phyloP scores from a whole-genome alignment of 2,329 filamentous ascomycete species.

The Alternaria consortialis region DNA sequence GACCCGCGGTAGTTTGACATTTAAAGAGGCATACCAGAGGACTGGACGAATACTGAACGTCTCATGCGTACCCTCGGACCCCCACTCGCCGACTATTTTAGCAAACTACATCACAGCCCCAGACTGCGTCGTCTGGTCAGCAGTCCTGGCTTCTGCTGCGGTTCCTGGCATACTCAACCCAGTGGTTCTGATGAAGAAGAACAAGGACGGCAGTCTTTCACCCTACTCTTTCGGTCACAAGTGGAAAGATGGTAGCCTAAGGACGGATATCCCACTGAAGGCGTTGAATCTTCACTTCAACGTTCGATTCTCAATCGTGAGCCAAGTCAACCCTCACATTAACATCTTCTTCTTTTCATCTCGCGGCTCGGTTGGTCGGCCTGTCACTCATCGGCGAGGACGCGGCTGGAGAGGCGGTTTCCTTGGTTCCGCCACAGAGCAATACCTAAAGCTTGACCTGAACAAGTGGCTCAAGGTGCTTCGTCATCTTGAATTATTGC shows the following conservation, averaged over 20 bases:
- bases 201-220: constrained; percentile 74
- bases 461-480: constrained; percentile 98
- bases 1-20: constrained; percentile 88
- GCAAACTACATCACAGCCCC: constrained; percentile 95
- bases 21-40: constrained; percentile 90
- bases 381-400: constrained; percentile 91
- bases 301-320: constrained; percentile 94
- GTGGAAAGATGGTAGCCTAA: constrained; percentile 96
- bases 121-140: constrained; percentile 98
- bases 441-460: constrained; percentile 94
- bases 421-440: constrained; percentile 88
- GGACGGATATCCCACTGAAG: constrained; percentile 95
- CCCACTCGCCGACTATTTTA: constrained; percentile 89
- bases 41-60: constrained; percentile 96
- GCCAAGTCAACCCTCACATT: constrained; percentile 92
- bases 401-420: constrained; percentile 97
- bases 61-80: constrained; percentile 93
- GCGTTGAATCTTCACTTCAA: constrained; percentile 97
- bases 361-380: constrained; percentile 86
- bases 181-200: constrained; percentile 91
- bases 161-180: constrained; percentile 97
- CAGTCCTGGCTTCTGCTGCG: constrained; percentile 91
- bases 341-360: constrained; percentile 99
- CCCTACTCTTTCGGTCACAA: constrained; percentile 98
- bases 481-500: constrained; percentile 88